Evolutionary conservation across 257 asterid genomes (phyloP).

Genomic region (Ophiorrhiza pumila): DNA sequence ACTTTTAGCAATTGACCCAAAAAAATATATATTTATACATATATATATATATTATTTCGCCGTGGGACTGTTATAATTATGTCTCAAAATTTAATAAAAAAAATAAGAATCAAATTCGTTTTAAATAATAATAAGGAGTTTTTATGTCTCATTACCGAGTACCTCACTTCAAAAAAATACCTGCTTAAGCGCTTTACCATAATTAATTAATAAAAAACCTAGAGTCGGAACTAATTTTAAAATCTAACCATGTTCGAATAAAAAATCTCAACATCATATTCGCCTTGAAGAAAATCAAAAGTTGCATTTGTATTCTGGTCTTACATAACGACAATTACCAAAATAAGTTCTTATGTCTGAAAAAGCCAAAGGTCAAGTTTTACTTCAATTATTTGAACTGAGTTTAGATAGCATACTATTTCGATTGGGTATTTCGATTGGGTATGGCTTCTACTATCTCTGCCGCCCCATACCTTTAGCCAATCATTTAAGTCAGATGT

Average conservation of each 20-base stretch:
- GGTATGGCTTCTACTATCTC: slow-evolving; percentile 14
- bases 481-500: too few relatives aligned
- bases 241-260: not conserved
- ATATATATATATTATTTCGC: too few relatives aligned
- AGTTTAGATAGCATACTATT: slow-evolving; percentile 18
- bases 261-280: not conserved
- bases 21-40: too few relatives aligned
- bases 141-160: slow-evolving; percentile 1
- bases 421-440: not conserved
- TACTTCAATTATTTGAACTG: slow-evolving; percentile 17
- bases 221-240: not conserved
- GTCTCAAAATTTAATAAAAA: not conserved
- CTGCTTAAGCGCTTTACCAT: not conserved
- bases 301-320: not conserved
- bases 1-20: too few relatives aligned
- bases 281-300: not conserved
- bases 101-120: not conserved
- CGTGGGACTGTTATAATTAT: too few relatives aligned
- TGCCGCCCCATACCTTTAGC: too few relatives aligned
- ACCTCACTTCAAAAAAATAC: not conserved
- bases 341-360: not conserved
- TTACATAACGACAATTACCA: not conserved
- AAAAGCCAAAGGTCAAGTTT: slow-evolving; percentile 19
- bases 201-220: not conserved
- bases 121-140: slow-evolving; percentile 1